phyloP scores from a whole-genome alignment of 495 filamentous ascomycete species.

The Lasiosphaeria miniovina region DNA sequence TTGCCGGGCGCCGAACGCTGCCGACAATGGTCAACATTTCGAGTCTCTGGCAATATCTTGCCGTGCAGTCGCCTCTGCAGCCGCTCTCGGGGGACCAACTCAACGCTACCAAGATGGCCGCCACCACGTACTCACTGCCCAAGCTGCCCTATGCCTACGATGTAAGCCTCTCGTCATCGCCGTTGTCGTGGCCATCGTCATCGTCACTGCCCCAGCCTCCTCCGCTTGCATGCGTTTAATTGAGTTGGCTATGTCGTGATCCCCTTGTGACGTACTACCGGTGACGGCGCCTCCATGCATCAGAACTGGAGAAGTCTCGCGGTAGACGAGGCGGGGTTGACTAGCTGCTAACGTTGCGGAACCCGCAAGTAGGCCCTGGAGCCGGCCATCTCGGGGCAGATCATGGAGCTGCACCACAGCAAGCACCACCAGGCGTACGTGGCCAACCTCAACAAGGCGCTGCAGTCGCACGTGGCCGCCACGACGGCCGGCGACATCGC shows the following conservation, averaged over 20 bases:
- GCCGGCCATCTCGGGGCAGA: slow-evolving; percentile 84
- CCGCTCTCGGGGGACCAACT: slow-evolving; percentile 20
- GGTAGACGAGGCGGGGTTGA: too few relatives aligned
- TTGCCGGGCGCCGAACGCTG: too few relatives aligned
- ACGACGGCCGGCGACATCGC: slow-evolving; percentile 44
- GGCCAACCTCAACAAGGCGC: slow-evolving; percentile 63
- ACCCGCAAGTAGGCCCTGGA: slow-evolving; percentile 63
- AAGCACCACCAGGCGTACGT: slow-evolving; percentile 75
- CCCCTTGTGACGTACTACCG: too few relatives aligned
- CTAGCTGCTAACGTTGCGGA: too few relatives aligned
- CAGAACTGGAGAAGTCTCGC: too few relatives aligned
- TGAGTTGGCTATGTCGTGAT: too few relatives aligned
- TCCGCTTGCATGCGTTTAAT: too few relatives aligned
- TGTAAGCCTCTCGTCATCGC: slow-evolving; percentile 27
- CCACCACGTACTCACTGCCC: slow-evolving; percentile 37
- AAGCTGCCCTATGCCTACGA: slow-evolving; percentile 45
- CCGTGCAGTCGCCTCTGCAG: slow-evolving; percentile 25
- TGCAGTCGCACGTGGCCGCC: slow-evolving; percentile 53
- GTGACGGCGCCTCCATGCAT: too few relatives aligned
- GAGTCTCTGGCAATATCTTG: slow-evolving; percentile 28
- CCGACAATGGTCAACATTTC: slow-evolving; percentile 33
- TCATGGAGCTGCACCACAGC: slow-evolving; percentile 85
- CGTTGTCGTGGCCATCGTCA: too few relatives aligned
- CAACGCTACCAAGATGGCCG: slow-evolving; percentile 30
- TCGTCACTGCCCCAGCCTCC: too few relatives aligned